Conservation (phyloP, 805 yeast genomes). For the Wickerhamiella lipophila region DNA sequence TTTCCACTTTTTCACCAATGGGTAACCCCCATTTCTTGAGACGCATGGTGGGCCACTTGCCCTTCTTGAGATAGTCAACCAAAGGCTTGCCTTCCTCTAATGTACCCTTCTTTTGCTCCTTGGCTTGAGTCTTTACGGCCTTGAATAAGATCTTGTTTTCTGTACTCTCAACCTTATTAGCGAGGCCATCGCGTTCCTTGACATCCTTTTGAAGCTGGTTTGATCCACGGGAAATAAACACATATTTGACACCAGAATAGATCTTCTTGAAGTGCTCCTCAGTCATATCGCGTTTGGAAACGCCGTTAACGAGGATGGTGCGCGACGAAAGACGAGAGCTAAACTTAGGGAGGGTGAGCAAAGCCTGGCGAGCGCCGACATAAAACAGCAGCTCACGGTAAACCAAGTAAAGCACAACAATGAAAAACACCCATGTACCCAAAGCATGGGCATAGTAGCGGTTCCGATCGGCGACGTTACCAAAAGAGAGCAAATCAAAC, state of each 20-base stretch:
- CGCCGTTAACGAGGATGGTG: conserved; percentile 72
- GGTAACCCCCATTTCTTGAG: conserved; percentile 36
- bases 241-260: conserved; percentile 69
- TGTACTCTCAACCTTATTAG: conserved; percentile 52
- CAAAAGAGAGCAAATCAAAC: conserved; percentile 61
- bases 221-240: conserved; percentile 65
- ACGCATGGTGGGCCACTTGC: conserved; percentile 57
- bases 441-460: conserved; percentile 82
- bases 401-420: conserved; percentile 52
- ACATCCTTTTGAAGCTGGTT: conserved; percentile 44
- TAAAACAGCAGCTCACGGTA: conserved; percentile 75
- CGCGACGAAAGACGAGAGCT: conserved; percentile 63
- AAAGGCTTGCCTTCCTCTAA: conserved; percentile 18
- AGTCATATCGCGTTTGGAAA: conserved; percentile 60
- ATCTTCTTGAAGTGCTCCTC: conserved; percentile 61
- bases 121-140: conserved; percentile 51
- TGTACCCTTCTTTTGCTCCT: conserved; percentile 55
- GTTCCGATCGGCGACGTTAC: conserved; percentile 48
- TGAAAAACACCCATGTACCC: conserved; percentile 67
- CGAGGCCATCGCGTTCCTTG: conserved; percentile 45
- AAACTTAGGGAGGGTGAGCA: conserved; percentile 67
- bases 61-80: conserved; percentile 52
- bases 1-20: conserved; percentile 73
- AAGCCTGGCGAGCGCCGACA: conserved; percentile 63
- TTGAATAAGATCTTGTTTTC: conserved; percentile 43